A percentile compares a stretch with the other conserved stretches of the same genome.
Evolutionary conservation across 2,329 filamentous ascomycete species (phyloP).

Genomic region (Corniculantispora saksenae): DNA sequence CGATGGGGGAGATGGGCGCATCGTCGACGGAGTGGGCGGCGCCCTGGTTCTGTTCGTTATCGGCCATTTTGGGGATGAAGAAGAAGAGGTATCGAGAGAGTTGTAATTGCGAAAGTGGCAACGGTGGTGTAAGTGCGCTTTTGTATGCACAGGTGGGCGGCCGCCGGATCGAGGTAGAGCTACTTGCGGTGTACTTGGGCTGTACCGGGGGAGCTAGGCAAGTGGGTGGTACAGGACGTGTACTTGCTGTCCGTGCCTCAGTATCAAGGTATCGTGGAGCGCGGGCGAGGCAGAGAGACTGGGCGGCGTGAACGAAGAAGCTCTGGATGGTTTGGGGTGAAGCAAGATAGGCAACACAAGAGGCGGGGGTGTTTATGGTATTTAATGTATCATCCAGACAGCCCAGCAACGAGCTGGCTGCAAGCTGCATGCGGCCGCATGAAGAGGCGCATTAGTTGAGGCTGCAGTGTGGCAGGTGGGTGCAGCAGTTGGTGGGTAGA

Average conservation of each 20-base stretch:
- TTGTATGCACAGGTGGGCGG: conserved; percentile 4
- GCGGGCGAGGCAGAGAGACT: neutral
- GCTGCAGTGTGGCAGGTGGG: neutral
- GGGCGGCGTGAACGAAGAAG: neutral
- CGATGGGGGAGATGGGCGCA: conserved; percentile 53
- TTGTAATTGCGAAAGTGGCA: conserved; percentile 3
- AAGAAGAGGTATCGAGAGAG: neutral
- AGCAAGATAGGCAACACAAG: conserved; percentile 10
- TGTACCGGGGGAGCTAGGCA: neutral
- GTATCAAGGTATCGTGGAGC: conserved; percentile 4
- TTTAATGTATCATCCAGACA: conserved; percentile 4
- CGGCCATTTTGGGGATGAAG: conserved; percentile 29
- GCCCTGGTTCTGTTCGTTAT: conserved; percentile 27
- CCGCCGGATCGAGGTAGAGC: conserved; percentile 1
- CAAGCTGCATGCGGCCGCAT: neutral
- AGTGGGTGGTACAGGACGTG: neutral
- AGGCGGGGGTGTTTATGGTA: conserved; percentile 13
- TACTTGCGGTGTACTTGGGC: neutral
- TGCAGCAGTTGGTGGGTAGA: neutral
- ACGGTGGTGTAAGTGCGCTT: conserved; percentile 3
- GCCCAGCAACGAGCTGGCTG: neutral
- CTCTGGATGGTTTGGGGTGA: neutral
- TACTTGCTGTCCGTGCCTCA: neutral
- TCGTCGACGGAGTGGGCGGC: conserved; percentile 44
- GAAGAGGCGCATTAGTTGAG: neutral